Percentiles rank a stretch among this genome's conserved stretches.
phyloP scores from a whole-genome alignment of 768 basidiomycete genomes.

The Zangia roseola region DNA sequence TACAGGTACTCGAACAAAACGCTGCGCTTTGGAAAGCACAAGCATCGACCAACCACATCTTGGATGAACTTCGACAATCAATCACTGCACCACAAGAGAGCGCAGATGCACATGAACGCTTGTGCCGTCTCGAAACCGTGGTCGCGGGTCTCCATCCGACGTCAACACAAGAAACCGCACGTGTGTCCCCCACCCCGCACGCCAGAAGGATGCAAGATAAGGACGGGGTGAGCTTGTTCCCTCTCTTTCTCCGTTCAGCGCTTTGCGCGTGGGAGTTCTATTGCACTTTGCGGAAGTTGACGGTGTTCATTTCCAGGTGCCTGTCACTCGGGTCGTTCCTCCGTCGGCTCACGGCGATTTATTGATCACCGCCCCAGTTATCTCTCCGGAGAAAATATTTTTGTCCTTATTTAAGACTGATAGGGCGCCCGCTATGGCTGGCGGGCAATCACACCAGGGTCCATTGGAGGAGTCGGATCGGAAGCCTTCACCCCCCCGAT shows the following conservation, averaged over 20 bases:
- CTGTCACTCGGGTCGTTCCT: neutral
- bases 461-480: slow-evolving; percentile 50
- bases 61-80: slow-evolving; percentile 55
- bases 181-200: too few relatives aligned
- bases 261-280: neutral
- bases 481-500: slow-evolving; percentile 18
- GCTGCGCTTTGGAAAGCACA: slow-evolving; percentile 62
- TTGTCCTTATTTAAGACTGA: neutral
- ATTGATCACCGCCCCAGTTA: neutral
- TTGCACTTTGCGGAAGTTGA: neutral
- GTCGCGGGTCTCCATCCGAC: slow-evolving; percentile 7
- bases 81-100: slow-evolving; percentile 38
- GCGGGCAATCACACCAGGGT: slow-evolving; percentile 43
- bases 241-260: neutral
- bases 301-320: neutral
- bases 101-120: slow-evolving; percentile 34
- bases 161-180: too few relatives aligned
- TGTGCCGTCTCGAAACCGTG: slow-evolving; percentile 15
- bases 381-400: neutral
- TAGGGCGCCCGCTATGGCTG: neutral
- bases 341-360: neutral
- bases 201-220: too few relatives aligned
- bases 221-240: neutral
- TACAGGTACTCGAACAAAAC: slow-evolving; percentile 54
- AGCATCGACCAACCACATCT: slow-evolving; percentile 48